Evolutionary conservation across 768 basidiomycete genomes (phyloP).

Genomic region (Boletus sp.): DNA sequence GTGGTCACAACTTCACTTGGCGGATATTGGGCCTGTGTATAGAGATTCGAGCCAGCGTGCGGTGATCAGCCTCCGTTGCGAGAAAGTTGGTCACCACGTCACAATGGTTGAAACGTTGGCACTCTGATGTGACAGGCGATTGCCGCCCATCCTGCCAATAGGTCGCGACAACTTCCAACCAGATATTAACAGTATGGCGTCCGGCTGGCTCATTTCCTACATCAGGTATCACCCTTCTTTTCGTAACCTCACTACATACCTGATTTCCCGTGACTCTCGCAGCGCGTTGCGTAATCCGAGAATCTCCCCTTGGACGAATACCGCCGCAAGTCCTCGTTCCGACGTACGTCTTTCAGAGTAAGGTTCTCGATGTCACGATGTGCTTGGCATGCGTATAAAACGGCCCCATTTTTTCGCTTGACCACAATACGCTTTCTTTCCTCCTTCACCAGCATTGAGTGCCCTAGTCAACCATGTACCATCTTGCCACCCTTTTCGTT

Average conservation of each 20-base stretch:
- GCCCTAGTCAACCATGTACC: slow-evolving; percentile 24
- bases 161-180: neutral
- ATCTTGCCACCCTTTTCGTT: slow-evolving; percentile 14
- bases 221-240: neutral
- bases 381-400: slow-evolving; percentile 19
- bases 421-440: neutral
- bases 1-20: neutral
- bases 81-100: neutral
- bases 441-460: neutral
- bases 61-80: neutral
- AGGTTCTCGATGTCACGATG: neutral
- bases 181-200: neutral
- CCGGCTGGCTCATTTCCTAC: too few relatives aligned
- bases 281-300: neutral
- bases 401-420: neutral
- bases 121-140: neutral
- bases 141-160: neutral
- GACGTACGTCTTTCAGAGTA: neutral
- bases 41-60: neutral
- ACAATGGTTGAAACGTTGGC: too few relatives aligned
- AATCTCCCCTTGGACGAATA: neutral
- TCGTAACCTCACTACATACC: neutral
- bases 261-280: neutral
- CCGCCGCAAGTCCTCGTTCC: neutral
- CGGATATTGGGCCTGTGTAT: slow-evolving; percentile 6